Evolutionary conservation across 2,329 filamentous ascomycete species (phyloP).

Genomic region (Acarospora socialis): DNA sequence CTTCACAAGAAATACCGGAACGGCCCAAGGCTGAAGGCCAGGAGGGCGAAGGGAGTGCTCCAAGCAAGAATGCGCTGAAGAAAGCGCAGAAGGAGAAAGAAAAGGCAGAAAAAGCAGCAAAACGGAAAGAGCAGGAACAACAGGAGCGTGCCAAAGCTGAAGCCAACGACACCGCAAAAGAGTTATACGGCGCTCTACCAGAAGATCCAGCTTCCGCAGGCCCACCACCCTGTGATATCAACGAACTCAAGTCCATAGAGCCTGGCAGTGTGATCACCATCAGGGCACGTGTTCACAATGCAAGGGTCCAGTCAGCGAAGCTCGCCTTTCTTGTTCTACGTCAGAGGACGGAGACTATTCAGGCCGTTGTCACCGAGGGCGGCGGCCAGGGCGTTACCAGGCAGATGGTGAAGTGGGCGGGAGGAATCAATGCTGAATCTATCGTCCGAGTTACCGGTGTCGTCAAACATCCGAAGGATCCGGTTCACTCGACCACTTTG

Average conservation of each 20-base stretch:
- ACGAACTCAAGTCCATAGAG: no score
- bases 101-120: constrained; percentile 63
- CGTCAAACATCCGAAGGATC: constrained; percentile 69
- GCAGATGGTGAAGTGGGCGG: constrained; percentile 92
- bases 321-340: constrained; percentile 81
- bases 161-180: constrained; percentile 50
- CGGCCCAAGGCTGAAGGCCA: no score
- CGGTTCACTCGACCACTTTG: constrained; percentile 76
- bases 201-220: no score
- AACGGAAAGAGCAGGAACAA: constrained; percentile 59
- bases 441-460: constrained; percentile 68
- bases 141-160: constrained; percentile 58
- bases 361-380: constrained; percentile 59
- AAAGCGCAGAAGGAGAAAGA: constrained; percentile 85
- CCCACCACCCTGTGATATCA: no score
- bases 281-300: constrained; percentile 73
- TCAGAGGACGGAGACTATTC: constrained; percentile 64
- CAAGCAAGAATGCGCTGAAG: constrained; percentile 69
- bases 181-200: constrained; percentile 66
- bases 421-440: constrained; percentile 60
- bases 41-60: no score
- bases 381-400: constrained; percentile 46
- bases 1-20: no score
- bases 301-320: constrained; percentile 76
- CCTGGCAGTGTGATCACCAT: constrained; percentile 54